Percentiles rank a stretch among this genome's conserved stretches.
Conservation (phyloP, 192 early-diverging fungal species). For the Haplosporangium gracile region DNA sequence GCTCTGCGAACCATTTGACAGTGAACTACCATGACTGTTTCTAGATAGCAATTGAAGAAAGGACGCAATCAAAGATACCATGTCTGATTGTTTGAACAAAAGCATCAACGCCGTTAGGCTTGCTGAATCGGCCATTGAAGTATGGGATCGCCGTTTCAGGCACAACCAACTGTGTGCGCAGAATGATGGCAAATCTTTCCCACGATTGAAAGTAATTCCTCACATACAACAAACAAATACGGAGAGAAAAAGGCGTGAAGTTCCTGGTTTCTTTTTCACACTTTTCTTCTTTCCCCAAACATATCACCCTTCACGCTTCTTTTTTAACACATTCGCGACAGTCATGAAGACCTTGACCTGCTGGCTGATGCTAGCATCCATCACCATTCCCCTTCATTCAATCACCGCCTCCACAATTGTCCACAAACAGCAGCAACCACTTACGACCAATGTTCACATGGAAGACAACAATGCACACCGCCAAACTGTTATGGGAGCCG, state of each 20-base stretch:
- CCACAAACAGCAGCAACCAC: background rate
- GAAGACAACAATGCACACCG: background rate
- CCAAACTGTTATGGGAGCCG: background rate
- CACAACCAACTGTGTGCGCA: too few relatives aligned
- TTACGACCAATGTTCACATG: background rate
- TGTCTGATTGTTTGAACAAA: too few relatives aligned
- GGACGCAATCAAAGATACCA: too few relatives aligned
- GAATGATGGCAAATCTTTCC: too few relatives aligned
- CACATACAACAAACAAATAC: background rate
- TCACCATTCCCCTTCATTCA: background rate
- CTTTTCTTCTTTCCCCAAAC: background rate
- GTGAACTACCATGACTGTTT: too few relatives aligned
- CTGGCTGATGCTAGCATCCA: background rate
- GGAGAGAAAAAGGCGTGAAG: background rate
- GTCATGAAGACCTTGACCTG: background rate
- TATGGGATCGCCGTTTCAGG: too few relatives aligned
- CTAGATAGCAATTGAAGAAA: too few relatives aligned
- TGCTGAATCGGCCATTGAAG: too few relatives aligned
- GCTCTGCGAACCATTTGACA: too few relatives aligned
- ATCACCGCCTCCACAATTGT: background rate
- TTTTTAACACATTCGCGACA: background rate
- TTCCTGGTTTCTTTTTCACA: background rate
- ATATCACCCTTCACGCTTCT: background rate
- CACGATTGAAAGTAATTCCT: too few relatives aligned
- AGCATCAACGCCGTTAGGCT: too few relatives aligned